Percentiles rank a stretch among this genome's conserved stretches.
phyloP scores from a whole-genome alignment of 176 grass and related monocot genomes.

The Carex scoparia region DNA sequence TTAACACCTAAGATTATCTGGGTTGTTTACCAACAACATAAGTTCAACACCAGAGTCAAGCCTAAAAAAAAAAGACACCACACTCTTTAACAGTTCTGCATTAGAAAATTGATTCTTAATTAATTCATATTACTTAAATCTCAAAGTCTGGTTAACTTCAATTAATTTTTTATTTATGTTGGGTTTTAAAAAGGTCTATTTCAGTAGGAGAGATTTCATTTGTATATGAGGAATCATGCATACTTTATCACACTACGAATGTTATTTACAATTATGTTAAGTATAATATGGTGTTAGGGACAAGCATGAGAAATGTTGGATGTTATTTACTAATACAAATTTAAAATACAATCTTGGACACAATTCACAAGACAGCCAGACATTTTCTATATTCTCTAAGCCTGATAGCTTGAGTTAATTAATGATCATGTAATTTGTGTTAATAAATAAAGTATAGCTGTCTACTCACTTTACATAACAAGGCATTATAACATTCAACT shows the following conservation, averaged over 20 bases:
- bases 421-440: neutral
- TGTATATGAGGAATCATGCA: neutral
- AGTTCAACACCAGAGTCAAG: neutral
- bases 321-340: neutral
- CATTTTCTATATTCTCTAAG: neutral
- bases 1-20: neutral
- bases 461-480: neutral
- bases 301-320: neutral
- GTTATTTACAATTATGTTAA: neutral
- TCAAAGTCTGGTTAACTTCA: neutral
- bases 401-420: neutral
- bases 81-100: neutral
- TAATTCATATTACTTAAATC: neutral
- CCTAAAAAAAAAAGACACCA: neutral
- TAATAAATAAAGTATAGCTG: neutral
- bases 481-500: neutral
- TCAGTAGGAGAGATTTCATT: neutral
- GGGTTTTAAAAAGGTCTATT: neutral
- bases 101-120: neutral
- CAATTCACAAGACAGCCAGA: neutral
- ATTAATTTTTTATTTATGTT: neutral
- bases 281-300: neutral
- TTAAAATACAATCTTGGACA: neutral
- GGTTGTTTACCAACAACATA: neutral
- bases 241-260: neutral